Percentiles rank a stretch among this genome's conserved stretches.
phyloP scores from a whole-genome alignment of 2,329 filamentous ascomycete genomes.

The Sporothrix brasiliensis region DNA sequence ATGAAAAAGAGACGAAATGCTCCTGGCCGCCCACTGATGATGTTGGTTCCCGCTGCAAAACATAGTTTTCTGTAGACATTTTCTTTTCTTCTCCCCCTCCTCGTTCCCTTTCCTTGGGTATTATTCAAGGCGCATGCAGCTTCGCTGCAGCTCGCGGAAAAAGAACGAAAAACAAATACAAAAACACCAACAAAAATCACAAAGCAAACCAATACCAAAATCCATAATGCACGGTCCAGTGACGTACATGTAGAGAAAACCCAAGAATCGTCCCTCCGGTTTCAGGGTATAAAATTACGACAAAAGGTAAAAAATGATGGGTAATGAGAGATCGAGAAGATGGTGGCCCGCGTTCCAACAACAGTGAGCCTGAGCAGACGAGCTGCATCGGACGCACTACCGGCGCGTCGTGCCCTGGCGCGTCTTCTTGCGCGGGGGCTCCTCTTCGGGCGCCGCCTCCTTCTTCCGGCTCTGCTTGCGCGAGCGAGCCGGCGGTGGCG shows the following conservation, averaged over 20 bases:
- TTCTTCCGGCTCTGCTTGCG: slow-evolving; percentile 59
- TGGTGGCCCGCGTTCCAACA: neutral
- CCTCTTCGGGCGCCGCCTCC: slow-evolving; percentile 39
- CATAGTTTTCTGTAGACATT: neutral
- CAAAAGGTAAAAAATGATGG: neutral
- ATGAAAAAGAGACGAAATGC: neutral
- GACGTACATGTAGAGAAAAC: neutral
- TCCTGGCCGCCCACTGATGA: slow-evolving; percentile 9
- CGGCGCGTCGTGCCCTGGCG: slow-evolving; percentile 35
- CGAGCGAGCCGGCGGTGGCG: slow-evolving; percentile 55
- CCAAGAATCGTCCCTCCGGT: neutral
- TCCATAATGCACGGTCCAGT: neutral
- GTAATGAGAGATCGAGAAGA: neutral
- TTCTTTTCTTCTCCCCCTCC: neutral
- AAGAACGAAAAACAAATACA: neutral
- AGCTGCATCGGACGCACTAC: neutral
- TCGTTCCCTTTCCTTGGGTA: neutral
- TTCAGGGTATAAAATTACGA: slow-evolving; percentile 14
- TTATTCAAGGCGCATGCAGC: neutral
- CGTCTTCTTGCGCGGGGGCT: slow-evolving; percentile 38
- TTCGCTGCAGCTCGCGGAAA: neutral
- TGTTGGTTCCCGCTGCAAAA: slow-evolving; percentile 24
- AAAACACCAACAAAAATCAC: neutral
- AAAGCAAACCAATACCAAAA: neutral
- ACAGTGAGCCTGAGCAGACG: neutral